Evolutionary conservation across 345 rosid species (phyloP).

Genomic region (Garcia nutans): DNA sequence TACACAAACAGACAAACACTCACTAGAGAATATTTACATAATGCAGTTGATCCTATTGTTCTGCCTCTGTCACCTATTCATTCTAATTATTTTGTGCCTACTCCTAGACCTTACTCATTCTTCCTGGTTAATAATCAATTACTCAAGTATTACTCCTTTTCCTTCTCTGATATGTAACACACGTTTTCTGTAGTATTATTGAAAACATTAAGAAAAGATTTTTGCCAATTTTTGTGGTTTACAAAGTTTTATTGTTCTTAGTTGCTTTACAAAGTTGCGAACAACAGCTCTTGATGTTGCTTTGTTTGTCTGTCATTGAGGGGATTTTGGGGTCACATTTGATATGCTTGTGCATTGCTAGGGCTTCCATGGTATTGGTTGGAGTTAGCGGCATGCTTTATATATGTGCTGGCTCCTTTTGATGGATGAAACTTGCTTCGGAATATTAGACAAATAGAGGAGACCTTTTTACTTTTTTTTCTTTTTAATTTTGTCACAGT

Average conservation of each 20-base stretch:
- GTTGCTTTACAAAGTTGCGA: slow-evolving; percentile 1
- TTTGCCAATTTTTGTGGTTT: not conserved
- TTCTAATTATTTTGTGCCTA: too few relatives aligned
- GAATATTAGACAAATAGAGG: not conserved
- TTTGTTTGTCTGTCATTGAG: not conserved
- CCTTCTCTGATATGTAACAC: too few relatives aligned
- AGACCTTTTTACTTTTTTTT: not conserved
- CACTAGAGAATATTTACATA: too few relatives aligned
- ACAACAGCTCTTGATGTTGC: not conserved
- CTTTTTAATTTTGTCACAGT: too few relatives aligned
- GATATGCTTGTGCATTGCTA: not conserved
- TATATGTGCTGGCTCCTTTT: not conserved
- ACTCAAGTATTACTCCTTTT: too few relatives aligned
- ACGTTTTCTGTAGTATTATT: not conserved
- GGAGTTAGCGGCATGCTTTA: not conserved
- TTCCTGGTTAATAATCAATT: too few relatives aligned
- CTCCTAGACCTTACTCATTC: too few relatives aligned
- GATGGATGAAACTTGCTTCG: not conserved
- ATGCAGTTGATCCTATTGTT: too few relatives aligned
- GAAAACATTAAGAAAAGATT: not conserved
- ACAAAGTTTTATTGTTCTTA: not conserved
- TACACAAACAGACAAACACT: too few relatives aligned
- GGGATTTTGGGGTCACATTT: not conserved
- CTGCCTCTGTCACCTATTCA: too few relatives aligned
- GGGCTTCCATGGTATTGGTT: not conserved